Evolutionary conservation across 192 early-diverging fungal genomes (phyloP).

Genomic region (Podila clonocystis): DNA sequence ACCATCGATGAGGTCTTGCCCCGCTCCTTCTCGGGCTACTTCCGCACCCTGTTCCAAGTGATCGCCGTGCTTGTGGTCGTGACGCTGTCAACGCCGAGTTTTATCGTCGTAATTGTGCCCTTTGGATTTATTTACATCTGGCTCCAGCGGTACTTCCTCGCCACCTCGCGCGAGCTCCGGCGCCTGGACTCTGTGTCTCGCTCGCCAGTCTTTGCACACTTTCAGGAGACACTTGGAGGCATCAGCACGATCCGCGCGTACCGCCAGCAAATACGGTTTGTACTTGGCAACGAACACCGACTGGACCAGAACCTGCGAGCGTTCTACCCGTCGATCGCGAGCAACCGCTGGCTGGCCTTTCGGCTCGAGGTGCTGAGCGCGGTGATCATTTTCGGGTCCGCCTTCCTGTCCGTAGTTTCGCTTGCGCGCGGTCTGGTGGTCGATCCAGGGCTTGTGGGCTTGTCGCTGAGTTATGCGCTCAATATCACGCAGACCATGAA

Average conservation of each 20-base stretch:
- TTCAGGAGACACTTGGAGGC: conserved; percentile 78
- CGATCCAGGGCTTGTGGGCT: conserved; percentile 76
- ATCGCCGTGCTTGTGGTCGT: conserved; percentile 52
- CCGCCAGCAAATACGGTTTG: conserved; percentile 65
- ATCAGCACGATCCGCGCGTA: conserved; percentile 83
- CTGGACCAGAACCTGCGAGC: conserved; percentile 82
- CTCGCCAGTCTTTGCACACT: conserved; percentile 74
- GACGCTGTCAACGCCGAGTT: conserved; percentile 60
- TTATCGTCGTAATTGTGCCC: conserved; percentile 65
- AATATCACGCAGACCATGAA: conserved; percentile 82
- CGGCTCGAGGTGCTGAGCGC: conserved; percentile 85
- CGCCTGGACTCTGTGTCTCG: conserved; percentile 73
- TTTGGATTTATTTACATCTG: conserved; percentile 66
- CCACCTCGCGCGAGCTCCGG: conserved; percentile 84
- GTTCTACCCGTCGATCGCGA: conserved; percentile 75
- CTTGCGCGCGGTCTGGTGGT: conserved; percentile 57
- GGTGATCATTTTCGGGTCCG: conserved; percentile 80
- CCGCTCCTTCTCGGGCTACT: conserved; percentile 56
- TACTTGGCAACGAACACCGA: conserved; percentile 66
- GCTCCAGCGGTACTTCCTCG: conserved; percentile 70
- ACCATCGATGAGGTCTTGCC: conserved; percentile 69
- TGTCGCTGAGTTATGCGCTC: conserved; percentile 72
- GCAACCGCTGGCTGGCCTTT: conserved; percentile 73
- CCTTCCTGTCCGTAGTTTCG: conserved; percentile 73
- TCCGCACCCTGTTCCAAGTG: conserved; percentile 45